Percentiles rank a stretch among this genome's conserved stretches.
Evolutionary conservation across 1,139 yeast species (phyloP).

Genomic region (Cylindricascospora bacillispora): DNA sequence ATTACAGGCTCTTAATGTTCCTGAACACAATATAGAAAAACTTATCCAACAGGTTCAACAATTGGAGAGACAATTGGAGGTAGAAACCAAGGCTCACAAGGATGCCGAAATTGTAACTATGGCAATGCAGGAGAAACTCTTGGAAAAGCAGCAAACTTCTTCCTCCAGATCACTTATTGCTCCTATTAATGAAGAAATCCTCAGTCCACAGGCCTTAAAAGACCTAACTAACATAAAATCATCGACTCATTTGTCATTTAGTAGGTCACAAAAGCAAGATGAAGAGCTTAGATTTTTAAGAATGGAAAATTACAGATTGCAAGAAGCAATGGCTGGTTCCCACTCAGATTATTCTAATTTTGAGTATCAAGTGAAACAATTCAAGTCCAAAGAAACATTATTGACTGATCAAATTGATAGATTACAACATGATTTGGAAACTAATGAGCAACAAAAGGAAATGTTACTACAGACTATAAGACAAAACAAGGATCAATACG

Average conservation of each 20-base stretch:
- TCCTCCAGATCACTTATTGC: constrained; percentile 19
- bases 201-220: constrained; percentile 24
- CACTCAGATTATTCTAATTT: constrained; percentile 14
- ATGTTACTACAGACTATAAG: constrained; percentile 30
- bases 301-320: constrained; percentile 34
- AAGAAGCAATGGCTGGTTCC: constrained; percentile 26
- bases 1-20: constrained; percentile 10
- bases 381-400: constrained; percentile 15
- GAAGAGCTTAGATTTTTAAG: constrained; percentile 22
- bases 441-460: constrained; percentile 22
- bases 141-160: constrained; percentile 21
- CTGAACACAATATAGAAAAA: constrained; percentile 26
- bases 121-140: constrained; percentile 22
- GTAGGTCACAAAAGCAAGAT: constrained; percentile 29
- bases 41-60: constrained; percentile 27
- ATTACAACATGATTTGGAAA: constrained; percentile 17
- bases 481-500: constrained; percentile 60
- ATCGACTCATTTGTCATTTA: constrained; percentile 25
- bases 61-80: constrained; percentile 28
- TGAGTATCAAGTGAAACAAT: constrained; percentile 15
- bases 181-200: constrained; percentile 30
- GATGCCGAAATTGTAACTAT: constrained; percentile 24
- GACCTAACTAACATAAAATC: constrained; percentile 23
- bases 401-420: constrained; percentile 22
- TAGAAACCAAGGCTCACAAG: constrained; percentile 25